A percentile compares a stretch with the other conserved stretches of the same genome.
phyloP scores from a whole-genome alignment of 192 early-diverging fungal species.

The Gigaspora rosea region DNA sequence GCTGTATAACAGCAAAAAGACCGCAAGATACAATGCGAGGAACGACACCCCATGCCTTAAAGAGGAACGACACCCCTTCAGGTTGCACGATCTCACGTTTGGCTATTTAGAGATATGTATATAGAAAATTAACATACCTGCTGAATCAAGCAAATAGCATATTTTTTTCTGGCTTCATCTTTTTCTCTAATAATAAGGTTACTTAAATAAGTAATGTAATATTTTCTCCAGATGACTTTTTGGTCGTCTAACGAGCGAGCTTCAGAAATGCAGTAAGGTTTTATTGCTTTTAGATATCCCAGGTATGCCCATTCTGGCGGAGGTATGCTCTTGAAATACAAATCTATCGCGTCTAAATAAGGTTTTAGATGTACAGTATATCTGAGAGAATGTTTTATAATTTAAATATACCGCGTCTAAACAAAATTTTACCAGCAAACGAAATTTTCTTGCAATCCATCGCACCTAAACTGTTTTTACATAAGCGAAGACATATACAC shows the following conservation, averaged over 20 bases:
- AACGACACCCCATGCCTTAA: background rate
- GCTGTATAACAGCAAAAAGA: slow-evolving; percentile 23
- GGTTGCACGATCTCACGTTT: background rate
- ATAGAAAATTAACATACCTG: slow-evolving; percentile 27
- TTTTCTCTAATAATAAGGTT: slow-evolving; percentile 8
- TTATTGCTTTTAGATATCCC: slow-evolving; percentile 20
- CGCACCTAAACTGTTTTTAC: too few relatives aligned
- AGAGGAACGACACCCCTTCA: background rate
- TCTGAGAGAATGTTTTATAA: too few relatives aligned
- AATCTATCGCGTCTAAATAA: background rate
- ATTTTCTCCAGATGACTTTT: slow-evolving; percentile 7
- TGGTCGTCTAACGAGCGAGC: background rate
- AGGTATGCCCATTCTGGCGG: slow-evolving; percentile 13
- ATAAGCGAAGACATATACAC: too few relatives aligned
- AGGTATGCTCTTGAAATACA: slow-evolving; percentile 8
- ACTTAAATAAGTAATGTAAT: background rate
- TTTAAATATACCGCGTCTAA: too few relatives aligned
- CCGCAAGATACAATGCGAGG: background rate
- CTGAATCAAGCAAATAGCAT: background rate
- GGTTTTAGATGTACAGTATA: too few relatives aligned
- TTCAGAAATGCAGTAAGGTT: slow-evolving; percentile 15
- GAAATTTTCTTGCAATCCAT: too few relatives aligned
- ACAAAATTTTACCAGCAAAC: too few relatives aligned
- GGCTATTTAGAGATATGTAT: background rate
- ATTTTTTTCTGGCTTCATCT: background rate